Evolutionary conservation across 108 stramenopile genomes (phyloP), one percentile per base, ranked within the genome.

Genomic region (Cafeteria roenbergensis): DNA sequence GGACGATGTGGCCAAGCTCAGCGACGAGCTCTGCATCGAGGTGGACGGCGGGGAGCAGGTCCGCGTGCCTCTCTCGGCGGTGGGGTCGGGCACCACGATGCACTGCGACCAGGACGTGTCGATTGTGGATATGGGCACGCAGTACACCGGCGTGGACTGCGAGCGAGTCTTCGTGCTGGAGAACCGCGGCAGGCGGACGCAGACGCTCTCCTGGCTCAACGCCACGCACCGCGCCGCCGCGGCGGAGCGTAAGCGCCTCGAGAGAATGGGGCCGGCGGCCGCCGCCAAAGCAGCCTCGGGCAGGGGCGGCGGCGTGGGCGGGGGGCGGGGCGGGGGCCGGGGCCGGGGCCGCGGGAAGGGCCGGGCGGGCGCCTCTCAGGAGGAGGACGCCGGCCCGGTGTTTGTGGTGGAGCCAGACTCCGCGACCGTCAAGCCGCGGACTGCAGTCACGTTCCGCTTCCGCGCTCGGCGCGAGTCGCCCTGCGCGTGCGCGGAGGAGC

Each of bases 131-230:
- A 81, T 83, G 30, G 82, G 80, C 0, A 30, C 64, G 28, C 71
- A 73, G 29, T 78, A 81, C 54, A 82, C 80, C n/a, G 57, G 56
- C 57, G 54, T 31, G 48, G 35, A 42, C 38, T 80, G 71, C 63
- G 65, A 69, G 36, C 65, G 70, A 58, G 55, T 71, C 24, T 77
- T 85, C 58, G 70, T 80, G 9, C 73, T 85, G n/a, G 84, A 85
- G 66, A 85, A 85, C 68, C 75, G 75, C 57, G 84, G 84, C 30
- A 72, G 84, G 0, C 75, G 82, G 26, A 76, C 75, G 51, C 77
- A 77, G 51, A 34, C 72, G 9, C 62, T 84, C 34, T 64, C 64
- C 34, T 84, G 84, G 84, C 38, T 75, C 28, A 84, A 84, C 56
- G 38, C 63, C 35, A 78, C 84, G 17, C 28, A 66, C 34, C 56